A percentile compares a stretch with the other conserved stretches of the same genome.
These are phyloP conservation scores for Aciculosporium take DNA, from an alignment of 2,329 filamentous ascomycete genomes.

Conservation along the genomic window DNA sequence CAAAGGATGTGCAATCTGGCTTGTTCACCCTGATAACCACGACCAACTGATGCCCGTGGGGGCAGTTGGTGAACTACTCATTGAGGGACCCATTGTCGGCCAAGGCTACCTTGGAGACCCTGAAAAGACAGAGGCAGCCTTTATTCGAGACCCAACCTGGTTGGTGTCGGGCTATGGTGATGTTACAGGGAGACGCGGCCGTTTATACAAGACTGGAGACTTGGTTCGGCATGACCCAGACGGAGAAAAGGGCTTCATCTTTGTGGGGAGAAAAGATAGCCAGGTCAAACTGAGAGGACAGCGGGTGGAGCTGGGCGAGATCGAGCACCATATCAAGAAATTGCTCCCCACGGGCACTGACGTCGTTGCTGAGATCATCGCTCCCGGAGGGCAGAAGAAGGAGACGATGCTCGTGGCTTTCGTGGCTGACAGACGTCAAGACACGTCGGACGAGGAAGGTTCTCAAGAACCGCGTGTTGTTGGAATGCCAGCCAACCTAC, in stretches of 20 bases:
- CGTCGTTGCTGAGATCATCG: slow-evolving; percentile 1
- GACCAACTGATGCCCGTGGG: slow-evolving; percentile 16
- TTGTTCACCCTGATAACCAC: slow-evolving; percentile 2
- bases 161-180: neutral
- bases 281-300: slow-evolving; percentile 43
- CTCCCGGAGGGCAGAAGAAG: neutral
- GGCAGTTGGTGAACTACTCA: slow-evolving; percentile 20
- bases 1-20: slow-evolving; percentile 3
- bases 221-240: slow-evolving; percentile 25
- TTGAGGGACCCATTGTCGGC: slow-evolving; percentile 31
- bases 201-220: slow-evolving; percentile 33
- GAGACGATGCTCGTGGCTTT: slow-evolving; percentile 1
- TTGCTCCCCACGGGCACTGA: neutral
- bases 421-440: neutral
- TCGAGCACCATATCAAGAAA: slow-evolving; percentile 8
- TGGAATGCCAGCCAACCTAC: neutral
- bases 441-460: neutral
- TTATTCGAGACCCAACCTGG: slow-evolving; percentile 25
- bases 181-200: slow-evolving; percentile 6
- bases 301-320: slow-evolving; percentile 28
- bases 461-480: neutral
- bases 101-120: slow-evolving; percentile 34
- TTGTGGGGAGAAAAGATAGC: slow-evolving; percentile 35
- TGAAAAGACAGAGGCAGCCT: slow-evolving; percentile 30
- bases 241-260: slow-evolving; percentile 18